Percentiles rank a stretch among this genome's conserved stretches.
phyloP scores from a whole-genome alignment of 2,329 filamentous ascomycete species.

The Alternaria burnsii region DNA sequence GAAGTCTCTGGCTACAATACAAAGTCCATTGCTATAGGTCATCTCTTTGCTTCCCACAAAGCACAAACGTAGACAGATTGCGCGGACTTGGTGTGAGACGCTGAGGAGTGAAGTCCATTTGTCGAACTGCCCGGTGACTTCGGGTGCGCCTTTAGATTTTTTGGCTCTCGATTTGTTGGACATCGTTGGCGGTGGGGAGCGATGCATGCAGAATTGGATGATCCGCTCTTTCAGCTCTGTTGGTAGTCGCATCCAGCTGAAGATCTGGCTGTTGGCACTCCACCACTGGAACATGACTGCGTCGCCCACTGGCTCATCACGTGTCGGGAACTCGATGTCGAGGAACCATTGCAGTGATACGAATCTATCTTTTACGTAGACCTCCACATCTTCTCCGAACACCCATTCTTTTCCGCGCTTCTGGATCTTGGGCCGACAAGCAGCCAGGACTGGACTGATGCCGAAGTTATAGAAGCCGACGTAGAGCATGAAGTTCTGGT shows the following conservation, averaged over 20 bases:
- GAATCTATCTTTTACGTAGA: neutral
- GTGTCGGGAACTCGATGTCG: conserved; percentile 4
- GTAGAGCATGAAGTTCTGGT: neutral
- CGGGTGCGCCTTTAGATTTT: conserved; percentile 6
- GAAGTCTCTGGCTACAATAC: conserved; percentile 3
- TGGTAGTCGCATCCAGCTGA: conserved; percentile 36
- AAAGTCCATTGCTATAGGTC: conserved; percentile 14
- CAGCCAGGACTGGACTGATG: neutral
- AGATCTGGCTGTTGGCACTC: conserved; percentile 31
- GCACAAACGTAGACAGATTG: conserved; percentile 31
- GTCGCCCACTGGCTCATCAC: neutral
- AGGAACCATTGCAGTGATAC: conserved; percentile 20
- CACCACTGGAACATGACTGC: conserved; percentile 30
- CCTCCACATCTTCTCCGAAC: neutral
- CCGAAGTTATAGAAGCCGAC: conserved; percentile 21
- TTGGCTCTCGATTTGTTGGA: neutral
- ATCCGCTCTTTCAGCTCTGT: conserved; percentile 40
- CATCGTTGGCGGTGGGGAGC: neutral
- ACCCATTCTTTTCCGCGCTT: neutral
- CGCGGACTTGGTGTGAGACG: conserved; percentile 36
- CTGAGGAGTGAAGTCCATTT: conserved; percentile 25
- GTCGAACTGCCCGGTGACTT: conserved; percentile 29
- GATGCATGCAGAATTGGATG: conserved; percentile 30
- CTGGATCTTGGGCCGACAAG: neutral
- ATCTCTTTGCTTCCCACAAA: conserved; percentile 24